A percentile compares a stretch with the other conserved stretches of the same genome.
phyloP scores from a whole-genome alignment of 1,284 basidiomycete genomes.

The Inonotus obliquus region DNA sequence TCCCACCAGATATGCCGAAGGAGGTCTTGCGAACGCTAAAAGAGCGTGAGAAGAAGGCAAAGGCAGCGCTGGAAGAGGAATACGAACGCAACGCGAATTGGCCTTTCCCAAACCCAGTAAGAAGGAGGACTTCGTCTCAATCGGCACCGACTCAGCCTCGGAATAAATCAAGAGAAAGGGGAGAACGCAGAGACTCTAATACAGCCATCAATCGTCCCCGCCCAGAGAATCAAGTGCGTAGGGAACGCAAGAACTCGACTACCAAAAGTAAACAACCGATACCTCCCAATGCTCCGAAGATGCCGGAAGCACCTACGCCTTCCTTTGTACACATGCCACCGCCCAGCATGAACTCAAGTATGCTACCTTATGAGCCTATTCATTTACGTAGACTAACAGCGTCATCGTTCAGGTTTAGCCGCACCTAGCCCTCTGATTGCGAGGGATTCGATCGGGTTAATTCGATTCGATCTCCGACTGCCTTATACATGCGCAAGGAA shows the following conservation, averaged over 20 bases:
- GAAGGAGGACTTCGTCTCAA: constrained; percentile 3
- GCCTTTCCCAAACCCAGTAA: not conserved
- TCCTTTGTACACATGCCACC: not conserved
- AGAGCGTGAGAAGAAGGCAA: not conserved
- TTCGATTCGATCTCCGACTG: constrained; percentile 10
- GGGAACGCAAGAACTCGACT: not conserved
- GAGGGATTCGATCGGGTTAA: not conserved
- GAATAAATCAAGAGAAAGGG: not conserved
- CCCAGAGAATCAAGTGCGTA: not conserved
- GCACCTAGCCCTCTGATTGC: not conserved
- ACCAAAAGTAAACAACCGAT: not conserved
- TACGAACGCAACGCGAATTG: constrained; percentile 3
- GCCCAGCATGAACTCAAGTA: not conserved
- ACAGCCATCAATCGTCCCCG: not conserved
- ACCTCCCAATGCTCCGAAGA: not conserved
- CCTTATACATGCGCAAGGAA: constrained; percentile 7
- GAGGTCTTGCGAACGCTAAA: not conserved
- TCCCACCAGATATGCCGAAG: constrained; percentile 3
- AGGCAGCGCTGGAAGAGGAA: not conserved
- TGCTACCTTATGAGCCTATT: not conserved
- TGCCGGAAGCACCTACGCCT: not conserved
- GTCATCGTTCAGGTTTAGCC: not conserved
- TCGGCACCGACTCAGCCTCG: not conserved
- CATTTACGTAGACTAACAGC: not conserved
- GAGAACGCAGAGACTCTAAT: not conserved